phyloP scores from a whole-genome alignment of 116 monocot species.

The Cymodocea nodosa region DNA sequence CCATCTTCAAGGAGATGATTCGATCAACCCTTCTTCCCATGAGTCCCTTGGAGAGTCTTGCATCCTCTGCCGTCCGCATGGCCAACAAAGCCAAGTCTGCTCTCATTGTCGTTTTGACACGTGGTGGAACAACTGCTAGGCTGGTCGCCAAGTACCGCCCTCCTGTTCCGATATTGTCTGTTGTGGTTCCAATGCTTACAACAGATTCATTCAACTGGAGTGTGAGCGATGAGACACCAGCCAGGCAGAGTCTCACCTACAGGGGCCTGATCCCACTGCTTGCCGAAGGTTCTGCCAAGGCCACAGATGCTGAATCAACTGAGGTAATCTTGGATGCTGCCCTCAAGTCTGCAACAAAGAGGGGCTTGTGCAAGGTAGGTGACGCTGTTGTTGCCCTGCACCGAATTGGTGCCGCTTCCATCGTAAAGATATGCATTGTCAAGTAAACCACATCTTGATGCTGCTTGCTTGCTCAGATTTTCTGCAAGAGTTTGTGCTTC shows the following conservation, averaged over 20 bases:
- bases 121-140: slow-evolving; percentile 43
- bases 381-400: slow-evolving; percentile 58
- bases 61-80: slow-evolving; percentile 35
- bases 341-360: slow-evolving; percentile 29
- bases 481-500: not conserved
- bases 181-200: slow-evolving; percentile 35
- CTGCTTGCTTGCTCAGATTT: not conserved
- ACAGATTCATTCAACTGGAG: slow-evolving; percentile 45
- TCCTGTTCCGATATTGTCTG: slow-evolving; percentile 37
- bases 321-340: slow-evolving; percentile 43
- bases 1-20: slow-evolving; percentile 36
- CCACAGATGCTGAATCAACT: slow-evolving; percentile 46
- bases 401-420: slow-evolving; percentile 42
- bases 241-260: slow-evolving; percentile 48
- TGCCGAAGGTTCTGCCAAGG: slow-evolving; percentile 44
- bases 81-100: slow-evolving; percentile 30
- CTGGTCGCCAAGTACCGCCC: slow-evolving; percentile 53
- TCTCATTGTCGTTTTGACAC: slow-evolving; percentile 38
- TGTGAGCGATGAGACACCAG: slow-evolving; percentile 39
- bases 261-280: slow-evolving; percentile 44
- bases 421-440: slow-evolving; percentile 41
- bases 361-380: slow-evolving; percentile 32
- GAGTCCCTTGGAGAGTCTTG: slow-evolving; percentile 48
- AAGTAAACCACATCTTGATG: slow-evolving; percentile 6
- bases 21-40: slow-evolving; percentile 30